A percentile compares a stretch with the other conserved stretches of the same genome.
phyloP scores from a whole-genome alignment of 2,329 filamentous ascomycete genomes.

The Colletotrichum abscissum region DNA sequence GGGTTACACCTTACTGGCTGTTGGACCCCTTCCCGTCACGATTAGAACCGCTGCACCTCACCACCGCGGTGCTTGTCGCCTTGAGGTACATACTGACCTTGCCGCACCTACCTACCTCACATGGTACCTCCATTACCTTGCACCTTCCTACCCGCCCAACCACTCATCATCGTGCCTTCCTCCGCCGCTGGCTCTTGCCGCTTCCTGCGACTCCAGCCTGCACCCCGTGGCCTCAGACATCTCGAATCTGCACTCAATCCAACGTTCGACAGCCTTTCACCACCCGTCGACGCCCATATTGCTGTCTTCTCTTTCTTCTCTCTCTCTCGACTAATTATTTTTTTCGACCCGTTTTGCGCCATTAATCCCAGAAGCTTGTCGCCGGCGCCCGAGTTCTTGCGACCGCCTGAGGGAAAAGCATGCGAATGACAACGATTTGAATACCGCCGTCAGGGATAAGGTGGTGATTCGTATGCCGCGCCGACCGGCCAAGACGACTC shows the following conservation, averaged over 20 bases:
- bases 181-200: neutral
- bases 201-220: neutral
- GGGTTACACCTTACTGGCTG: neutral
- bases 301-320: neutral
- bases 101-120: neutral
- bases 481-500: conserved; percentile 6
- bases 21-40: neutral
- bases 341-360: conserved; percentile 5
- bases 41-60: neutral
- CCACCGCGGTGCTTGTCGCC: neutral
- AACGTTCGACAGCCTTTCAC: conserved; percentile 2
- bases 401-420: conserved; percentile 24
- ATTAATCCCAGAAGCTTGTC: neutral
- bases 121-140: too few relatives aligned
- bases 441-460: conserved; percentile 29
- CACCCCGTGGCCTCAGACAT: neutral
- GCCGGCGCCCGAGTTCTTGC: conserved; percentile 11
- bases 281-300: neutral
- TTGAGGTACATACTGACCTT: neutral
- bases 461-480: conserved; percentile 31
- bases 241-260: conserved; percentile 6
- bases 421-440: conserved; percentile 27
- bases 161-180: neutral
- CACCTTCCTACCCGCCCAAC: neutral
- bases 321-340: conserved; percentile 1